phyloP scores from a whole-genome alignment of 2,329 filamentous ascomycete genomes.

The Penicillium nordicum region DNA sequence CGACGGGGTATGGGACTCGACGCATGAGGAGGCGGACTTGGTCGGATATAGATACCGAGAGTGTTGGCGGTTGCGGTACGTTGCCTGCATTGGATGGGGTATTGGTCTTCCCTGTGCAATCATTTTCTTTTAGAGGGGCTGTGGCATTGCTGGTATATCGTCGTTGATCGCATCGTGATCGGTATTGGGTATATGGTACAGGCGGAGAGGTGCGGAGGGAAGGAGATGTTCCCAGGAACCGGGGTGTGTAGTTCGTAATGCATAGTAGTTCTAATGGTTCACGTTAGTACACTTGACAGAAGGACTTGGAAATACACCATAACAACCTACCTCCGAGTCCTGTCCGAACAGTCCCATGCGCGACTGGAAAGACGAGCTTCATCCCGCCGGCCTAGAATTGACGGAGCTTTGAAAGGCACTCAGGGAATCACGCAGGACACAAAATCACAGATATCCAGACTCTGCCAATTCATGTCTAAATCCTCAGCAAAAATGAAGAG shows the following conservation, averaged over 20 bases:
- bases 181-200: conserved; percentile 7
- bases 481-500: neutral
- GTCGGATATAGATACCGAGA: conserved; percentile 27
- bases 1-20: conserved; percentile 55
- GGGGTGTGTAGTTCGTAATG: neutral
- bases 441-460: conserved; percentile 4
- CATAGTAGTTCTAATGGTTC: neutral
- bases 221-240: neutral
- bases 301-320: neutral
- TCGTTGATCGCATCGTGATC: conserved; percentile 14
- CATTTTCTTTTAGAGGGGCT: conserved; percentile 2
- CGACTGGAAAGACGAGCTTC: conserved; percentile 30
- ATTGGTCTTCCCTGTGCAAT: neutral
- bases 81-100: neutral
- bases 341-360: conserved; percentile 13
- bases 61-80: neutral
- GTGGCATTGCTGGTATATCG: conserved; percentile 16
- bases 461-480: conserved; percentile 21
- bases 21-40: conserved; percentile 51
- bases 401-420: conserved; percentile 10
- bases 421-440: conserved; percentile 8
- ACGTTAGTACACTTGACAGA: conserved; percentile 5
- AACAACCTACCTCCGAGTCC: conserved; percentile 21
- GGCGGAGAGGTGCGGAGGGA: neutral
- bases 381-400: conserved; percentile 23